A percentile compares a stretch with the other conserved stretches of the same genome.
Conservation (phyloP, 2,329 filamentous ascomycete genomes). For the Penicillium sp. region DNA sequence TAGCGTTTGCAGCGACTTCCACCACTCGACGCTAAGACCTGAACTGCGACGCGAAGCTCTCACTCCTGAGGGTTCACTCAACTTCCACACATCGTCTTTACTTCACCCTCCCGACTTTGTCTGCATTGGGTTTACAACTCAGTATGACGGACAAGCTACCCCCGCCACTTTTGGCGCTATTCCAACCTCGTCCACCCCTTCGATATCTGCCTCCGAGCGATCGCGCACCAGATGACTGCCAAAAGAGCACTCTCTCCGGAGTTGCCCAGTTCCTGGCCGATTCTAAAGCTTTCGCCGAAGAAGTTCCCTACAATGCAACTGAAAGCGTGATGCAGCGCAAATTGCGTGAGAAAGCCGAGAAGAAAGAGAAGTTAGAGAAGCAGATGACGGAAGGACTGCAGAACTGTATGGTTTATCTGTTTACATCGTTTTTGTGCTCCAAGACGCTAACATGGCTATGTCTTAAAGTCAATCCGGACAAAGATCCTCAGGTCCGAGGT, state of each 20-base stretch:
- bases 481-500: constrained; percentile 85
- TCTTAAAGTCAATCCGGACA: constrained; percentile 68
- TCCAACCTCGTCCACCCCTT: constrained; percentile 87
- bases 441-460: constrained; percentile 8
- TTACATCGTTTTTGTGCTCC: not conserved
- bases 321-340: constrained; percentile 91
- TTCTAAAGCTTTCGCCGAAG: constrained; percentile 73
- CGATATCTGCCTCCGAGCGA: constrained; percentile 84
- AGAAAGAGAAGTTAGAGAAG: constrained; percentile 65
- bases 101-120: constrained; percentile 8
- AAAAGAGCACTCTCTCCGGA: constrained; percentile 69
- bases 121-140: constrained; percentile 19
- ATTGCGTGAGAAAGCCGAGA: constrained; percentile 79
- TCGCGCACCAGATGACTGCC: constrained; percentile 76
- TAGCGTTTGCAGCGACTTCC: constrained; percentile 10
- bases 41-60: constrained; percentile 17
- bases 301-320: constrained; percentile 72
- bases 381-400: constrained; percentile 62
- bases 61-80: constrained; percentile 16
- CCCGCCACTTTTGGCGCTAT: constrained; percentile 86
- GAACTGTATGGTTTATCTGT: constrained; percentile 53
- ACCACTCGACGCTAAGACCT: constrained; percentile 14
- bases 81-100: constrained; percentile 16
- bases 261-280: constrained; percentile 72
- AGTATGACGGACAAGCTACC: constrained; percentile 96